A percentile compares a stretch with the other conserved stretches of the same genome.
These are phyloP conservation scores for Nadsonia commutata DNA, from an alignment of 1,139 yeast species.

Conservation along the genomic window DNA sequence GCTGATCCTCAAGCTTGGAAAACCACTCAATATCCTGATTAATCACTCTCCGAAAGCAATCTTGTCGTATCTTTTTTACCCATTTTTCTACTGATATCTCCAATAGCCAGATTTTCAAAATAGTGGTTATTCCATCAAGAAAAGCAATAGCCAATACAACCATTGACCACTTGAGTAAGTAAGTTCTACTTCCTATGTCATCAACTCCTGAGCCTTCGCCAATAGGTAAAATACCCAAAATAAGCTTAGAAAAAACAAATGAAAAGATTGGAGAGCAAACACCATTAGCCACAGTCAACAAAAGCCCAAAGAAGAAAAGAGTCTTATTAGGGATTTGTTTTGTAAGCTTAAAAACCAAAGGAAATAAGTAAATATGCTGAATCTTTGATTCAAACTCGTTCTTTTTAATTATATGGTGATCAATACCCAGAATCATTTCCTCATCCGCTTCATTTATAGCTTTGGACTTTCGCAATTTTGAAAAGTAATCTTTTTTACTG, in stretches of 20 bases:
- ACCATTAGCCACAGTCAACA: slow-evolving; percentile 43
- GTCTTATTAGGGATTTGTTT: slow-evolving; percentile 20
- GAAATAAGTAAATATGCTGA: neutral
- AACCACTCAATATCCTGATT: slow-evolving; percentile 47
- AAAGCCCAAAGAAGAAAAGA: slow-evolving; percentile 36
- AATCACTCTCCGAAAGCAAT: slow-evolving; percentile 34
- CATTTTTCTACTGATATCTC: slow-evolving; percentile 54
- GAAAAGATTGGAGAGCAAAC: slow-evolving; percentile 65
- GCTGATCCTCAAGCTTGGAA: slow-evolving; percentile 13
- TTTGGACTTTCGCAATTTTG: neutral
- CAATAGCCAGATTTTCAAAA: slow-evolving; percentile 35
- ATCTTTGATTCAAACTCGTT: neutral
- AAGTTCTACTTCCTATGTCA: slow-evolving; percentile 14
- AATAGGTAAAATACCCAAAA: slow-evolving; percentile 24
- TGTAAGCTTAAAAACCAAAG: neutral
- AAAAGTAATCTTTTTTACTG: too few relatives aligned
- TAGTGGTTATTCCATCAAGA: slow-evolving; percentile 44
- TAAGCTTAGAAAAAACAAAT: slow-evolving; percentile 53
- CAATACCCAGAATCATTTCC: slow-evolving; percentile 2
- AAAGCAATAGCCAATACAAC: slow-evolving; percentile 46
- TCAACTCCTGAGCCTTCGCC: slow-evolving; percentile 22
- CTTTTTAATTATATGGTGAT: neutral
- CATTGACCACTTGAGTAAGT: slow-evolving; percentile 50
- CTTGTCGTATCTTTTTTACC: slow-evolving; percentile 41
- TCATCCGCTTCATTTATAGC: slow-evolving; percentile 1